Evolutionary conservation across 2,329 filamentous ascomycete species (phyloP).

Genomic region (Phaeosphaeriaceae sp.): DNA sequence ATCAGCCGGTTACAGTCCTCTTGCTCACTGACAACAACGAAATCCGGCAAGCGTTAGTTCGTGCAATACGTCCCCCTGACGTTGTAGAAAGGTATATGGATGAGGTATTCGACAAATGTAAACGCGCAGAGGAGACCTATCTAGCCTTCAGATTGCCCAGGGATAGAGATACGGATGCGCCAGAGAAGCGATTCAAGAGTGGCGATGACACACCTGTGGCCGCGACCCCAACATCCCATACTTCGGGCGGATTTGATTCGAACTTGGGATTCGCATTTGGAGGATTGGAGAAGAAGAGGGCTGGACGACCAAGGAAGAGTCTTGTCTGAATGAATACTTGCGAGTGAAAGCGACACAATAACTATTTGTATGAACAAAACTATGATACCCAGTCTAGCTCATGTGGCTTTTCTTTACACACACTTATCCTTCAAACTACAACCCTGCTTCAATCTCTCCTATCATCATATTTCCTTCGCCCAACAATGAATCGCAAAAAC

Average conservation of each 20-base stretch:
- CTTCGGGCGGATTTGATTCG: slow-evolving; percentile 14
- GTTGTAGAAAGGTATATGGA: slow-evolving; percentile 49
- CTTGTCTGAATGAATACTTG: slow-evolving; percentile 11
- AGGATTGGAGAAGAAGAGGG: slow-evolving; percentile 29
- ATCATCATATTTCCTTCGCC: neutral
- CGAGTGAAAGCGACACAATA: neutral
- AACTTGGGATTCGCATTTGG: slow-evolving; percentile 1
- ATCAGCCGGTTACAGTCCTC: slow-evolving; percentile 74
- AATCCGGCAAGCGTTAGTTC: slow-evolving; percentile 61
- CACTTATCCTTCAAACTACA: neutral
- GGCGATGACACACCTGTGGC: slow-evolving; percentile 29
- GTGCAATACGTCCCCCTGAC: slow-evolving; percentile 58
- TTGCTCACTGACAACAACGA: slow-evolving; percentile 60
- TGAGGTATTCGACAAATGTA: slow-evolving; percentile 60
- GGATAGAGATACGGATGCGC: slow-evolving; percentile 40
- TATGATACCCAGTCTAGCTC: slow-evolving; percentile 19
- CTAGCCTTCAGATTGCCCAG: slow-evolving; percentile 62
- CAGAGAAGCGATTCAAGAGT: slow-evolving; percentile 22
- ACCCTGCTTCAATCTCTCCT: neutral
- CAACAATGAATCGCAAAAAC: too few relatives aligned
- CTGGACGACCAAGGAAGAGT: slow-evolving; percentile 34
- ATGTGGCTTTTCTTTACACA: neutral
- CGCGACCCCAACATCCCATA: slow-evolving; percentile 23
- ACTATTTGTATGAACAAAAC: slow-evolving; percentile 6
- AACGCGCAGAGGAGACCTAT: slow-evolving; percentile 61